These are phyloP conservation scores for Massarina eburnea DNA, from an alignment of 2,329 filamentous ascomycete genomes.

Conservation along the genomic window DNA sequence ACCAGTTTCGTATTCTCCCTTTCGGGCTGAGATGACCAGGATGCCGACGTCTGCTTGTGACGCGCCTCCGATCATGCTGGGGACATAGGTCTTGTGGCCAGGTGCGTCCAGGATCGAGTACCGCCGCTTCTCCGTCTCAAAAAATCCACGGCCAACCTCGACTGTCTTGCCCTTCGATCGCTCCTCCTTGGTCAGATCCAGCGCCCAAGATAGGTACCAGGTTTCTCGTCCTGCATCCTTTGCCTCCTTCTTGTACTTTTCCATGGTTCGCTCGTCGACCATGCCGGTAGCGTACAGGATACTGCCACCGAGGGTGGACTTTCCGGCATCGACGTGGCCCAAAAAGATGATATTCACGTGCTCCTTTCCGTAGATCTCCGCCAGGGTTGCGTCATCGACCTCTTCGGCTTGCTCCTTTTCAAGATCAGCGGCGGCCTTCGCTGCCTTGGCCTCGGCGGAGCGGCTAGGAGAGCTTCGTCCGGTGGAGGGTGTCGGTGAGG, in stretches of 20 bases:
- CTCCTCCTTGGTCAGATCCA: constrained; percentile 97
- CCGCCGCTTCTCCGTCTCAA: constrained; percentile 93
- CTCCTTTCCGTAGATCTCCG: constrained; percentile 95
- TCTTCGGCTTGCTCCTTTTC: constrained; percentile 77
- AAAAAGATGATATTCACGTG: constrained; percentile 96
- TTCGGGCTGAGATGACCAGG: constrained; percentile 92
- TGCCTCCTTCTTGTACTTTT: constrained; percentile 88
- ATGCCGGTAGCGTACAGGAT: constrained; percentile 94
- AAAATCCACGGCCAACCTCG: constrained; percentile 87
- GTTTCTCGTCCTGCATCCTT: constrained; percentile 96
- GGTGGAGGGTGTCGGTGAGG: constrained; percentile 79
- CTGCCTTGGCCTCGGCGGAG: constrained; percentile 59
- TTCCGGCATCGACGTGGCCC: constrained; percentile 97
- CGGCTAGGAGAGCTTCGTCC: constrained; percentile 78
- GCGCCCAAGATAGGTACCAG: constrained; percentile 98
- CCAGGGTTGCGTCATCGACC: constrained; percentile 81
- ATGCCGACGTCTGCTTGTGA: constrained; percentile 69
- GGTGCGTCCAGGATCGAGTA: constrained; percentile 98
- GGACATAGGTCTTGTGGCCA: constrained; percentile 57
- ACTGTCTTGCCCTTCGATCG: constrained; percentile 96
- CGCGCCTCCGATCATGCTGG: constrained; percentile 96
- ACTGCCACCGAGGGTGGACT: constrained; percentile 91
- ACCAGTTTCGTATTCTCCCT: constrained; percentile 98
- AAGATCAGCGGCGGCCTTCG: constrained; percentile 77
- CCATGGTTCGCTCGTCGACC: constrained; percentile 98